Base-by-base conservation (phyloP, 371 early-diverging fungal genomes). In the Zychaea mexicana region DNA sequence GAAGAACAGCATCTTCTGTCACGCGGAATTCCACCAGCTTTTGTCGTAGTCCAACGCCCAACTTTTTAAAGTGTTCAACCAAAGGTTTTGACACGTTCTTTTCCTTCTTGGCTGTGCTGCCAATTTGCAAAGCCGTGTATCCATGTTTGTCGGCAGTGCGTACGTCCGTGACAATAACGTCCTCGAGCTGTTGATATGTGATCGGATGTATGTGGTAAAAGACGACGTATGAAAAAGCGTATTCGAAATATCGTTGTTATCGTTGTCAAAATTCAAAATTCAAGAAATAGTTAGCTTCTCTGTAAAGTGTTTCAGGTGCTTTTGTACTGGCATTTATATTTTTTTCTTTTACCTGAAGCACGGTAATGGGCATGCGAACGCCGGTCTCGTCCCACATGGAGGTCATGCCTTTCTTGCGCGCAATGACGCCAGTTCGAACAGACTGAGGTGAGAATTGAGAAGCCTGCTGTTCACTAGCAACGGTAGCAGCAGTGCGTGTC, bases 331-430 rank as follows among this genome's bases (percentile, higher is more conserved):
- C n/a, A n/a, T n/a, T n/a, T n/a, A n/a, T n/a, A 19, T 61, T n/a
- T 7, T 21, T 33, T 39, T 26, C 28, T 42, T 59, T 38, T 82
- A 94, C 93, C 86, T 96, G 89, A 47, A 98, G 81, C 22, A 98
- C 85, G 5, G 98, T 98, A n/a, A 95, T 92, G 36, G 98, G 96
- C 39, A 94, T 84, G 71, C 92, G 86, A 22, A 84, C 85, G 45
- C 98, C 98, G 84, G 91, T 91, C 62, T 96, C 95, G 74, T 94
- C 94, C 95, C 96, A 98, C 66, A 96, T 78, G 30, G 90, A 87
- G 27, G 94, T 91, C 98, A 98, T 98, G 27, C 98, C 98, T 75
- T 87, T 85, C 81, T 98, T 98, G 57, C 85, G 76, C 36, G 90
- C 98, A 69, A 98, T 87, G 15, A 94, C 81, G 47, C 98, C 98